Evolutionary conservation across 495 filamentous ascomycete species (phyloP), one percentile per base, ranked within the genome.

Genomic region (Rhypophila decipiens): DNA sequence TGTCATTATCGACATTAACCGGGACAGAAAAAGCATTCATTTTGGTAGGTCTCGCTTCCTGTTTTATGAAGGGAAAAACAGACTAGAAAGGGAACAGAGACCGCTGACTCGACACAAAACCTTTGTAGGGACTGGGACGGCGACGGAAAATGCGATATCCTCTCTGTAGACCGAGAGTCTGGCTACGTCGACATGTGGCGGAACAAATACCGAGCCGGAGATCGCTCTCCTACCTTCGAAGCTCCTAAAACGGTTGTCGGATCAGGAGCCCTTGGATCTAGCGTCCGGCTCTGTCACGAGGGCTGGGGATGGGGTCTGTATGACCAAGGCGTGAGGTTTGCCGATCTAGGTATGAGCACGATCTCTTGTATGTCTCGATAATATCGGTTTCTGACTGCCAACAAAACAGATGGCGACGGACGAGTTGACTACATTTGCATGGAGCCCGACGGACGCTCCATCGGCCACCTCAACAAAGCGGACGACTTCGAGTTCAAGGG

Each of bases 51-150:
- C n/a, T n/a, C n/a, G n/a, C n/a, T n/a, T n/a, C n/a, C n/a, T n/a
- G n/a, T n/a, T n/a, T n/a, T n/a, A n/a, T n/a, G n/a, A n/a, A n/a
- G n/a, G n/a, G n/a, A n/a, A n/a, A n/a, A n/a, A n/a, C n/a, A n/a
- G n/a, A n/a, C n/a, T n/a, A n/a, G n/a, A n/a, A n/a, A n/a, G n/a
- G n/a, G n/a, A n/a, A n/a, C n/a, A n/a, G n/a, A n/a, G n/a, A n/a
- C n/a, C n/a, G n/a, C n/a, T n/a, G n/a, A n/a, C n/a, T n/a, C n/a
- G n/a, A n/a, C n/a, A n/a, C n/a, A n/a, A n/a, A n/a, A n/a, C n/a
- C n/a, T n/a, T n/a, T n/a, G n/a, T n/a, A n/a, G n/a, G 0, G 60
- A 64, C 49, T 66, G 53, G 44, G 43, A 64, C 45, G 60, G 60
- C 1, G 53, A 61, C 48, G 58, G 63, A 24, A 38, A 47, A 11